phyloP scores from a whole-genome alignment of 2,329 filamentous ascomycete genomes.

The Truncatella angustata region DNA sequence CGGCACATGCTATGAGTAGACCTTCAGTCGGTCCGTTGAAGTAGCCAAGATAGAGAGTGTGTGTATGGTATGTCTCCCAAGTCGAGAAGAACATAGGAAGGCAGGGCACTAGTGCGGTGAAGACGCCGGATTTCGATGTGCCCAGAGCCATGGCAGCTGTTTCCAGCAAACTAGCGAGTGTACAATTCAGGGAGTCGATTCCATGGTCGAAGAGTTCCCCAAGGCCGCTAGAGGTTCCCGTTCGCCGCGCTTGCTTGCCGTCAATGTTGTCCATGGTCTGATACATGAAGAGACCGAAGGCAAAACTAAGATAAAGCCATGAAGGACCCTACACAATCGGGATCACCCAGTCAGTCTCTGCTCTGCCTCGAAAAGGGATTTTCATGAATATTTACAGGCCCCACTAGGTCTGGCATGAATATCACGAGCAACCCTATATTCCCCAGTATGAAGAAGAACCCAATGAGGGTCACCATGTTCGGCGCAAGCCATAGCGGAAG shows the following conservation, averaged over 20 bases:
- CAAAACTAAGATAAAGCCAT: conserved; percentile 96
- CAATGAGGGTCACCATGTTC: conserved; percentile 94
- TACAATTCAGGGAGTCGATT: conserved; percentile 97
- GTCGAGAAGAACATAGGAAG: conserved; percentile 99
- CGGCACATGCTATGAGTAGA: conserved; percentile 77
- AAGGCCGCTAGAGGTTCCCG: conserved; percentile 89
- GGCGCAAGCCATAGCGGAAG: conserved; percentile 95
- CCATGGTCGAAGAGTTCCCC: conserved; percentile 98
- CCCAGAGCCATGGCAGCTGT: conserved; percentile 92
- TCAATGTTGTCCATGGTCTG: conserved; percentile 99
- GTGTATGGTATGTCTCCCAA: conserved; percentile 99
- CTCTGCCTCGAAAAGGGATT: too few relatives aligned
- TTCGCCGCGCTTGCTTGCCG: conserved; percentile 93
- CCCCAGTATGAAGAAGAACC: conserved; percentile 88
- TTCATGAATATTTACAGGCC: conserved; percentile 65
- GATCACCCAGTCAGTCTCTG: background rate
- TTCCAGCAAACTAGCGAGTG: conserved; percentile 84
- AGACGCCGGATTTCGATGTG: conserved; percentile 78
- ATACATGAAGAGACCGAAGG: conserved; percentile 95
- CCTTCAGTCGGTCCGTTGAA: conserved; percentile 98
- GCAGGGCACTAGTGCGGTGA: conserved; percentile 87
- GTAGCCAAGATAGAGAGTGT: conserved; percentile 92
- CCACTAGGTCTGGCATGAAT: conserved; percentile 84
- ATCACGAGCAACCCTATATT: conserved; percentile 76
- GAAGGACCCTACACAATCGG: conserved; percentile 64